phyloP scores from a whole-genome alignment of 2,329 filamentous ascomycete genomes.

The Chaetomiaceae sp. region DNA sequence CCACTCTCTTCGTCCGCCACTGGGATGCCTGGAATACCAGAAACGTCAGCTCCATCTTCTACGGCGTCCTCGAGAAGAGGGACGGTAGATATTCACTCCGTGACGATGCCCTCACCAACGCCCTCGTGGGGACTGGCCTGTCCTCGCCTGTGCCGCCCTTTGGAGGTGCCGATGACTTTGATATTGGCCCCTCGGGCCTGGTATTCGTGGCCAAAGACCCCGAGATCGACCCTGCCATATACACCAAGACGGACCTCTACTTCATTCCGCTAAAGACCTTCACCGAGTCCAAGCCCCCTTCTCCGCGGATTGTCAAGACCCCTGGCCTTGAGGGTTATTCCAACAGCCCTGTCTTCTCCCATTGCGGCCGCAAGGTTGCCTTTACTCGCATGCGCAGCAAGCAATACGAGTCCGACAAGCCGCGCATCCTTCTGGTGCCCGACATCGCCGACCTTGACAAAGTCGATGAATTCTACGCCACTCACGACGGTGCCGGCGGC shows the following conservation, averaged over 20 bases:
- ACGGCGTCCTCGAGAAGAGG: slow-evolving; percentile 53
- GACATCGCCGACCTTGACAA: slow-evolving; percentile 51
- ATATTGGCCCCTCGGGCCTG: slow-evolving; percentile 61
- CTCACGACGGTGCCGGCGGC: slow-evolving; percentile 56
- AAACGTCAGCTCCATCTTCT: slow-evolving; percentile 69
- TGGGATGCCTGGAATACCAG: slow-evolving; percentile 74
- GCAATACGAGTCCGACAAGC: slow-evolving; percentile 78
- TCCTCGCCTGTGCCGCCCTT: slow-evolving; percentile 72
- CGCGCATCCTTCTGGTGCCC: slow-evolving; percentile 60
- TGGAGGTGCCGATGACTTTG: slow-evolving; percentile 75
- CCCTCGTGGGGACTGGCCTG: slow-evolving; percentile 54
- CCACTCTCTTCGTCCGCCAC: slow-evolving; percentile 71
- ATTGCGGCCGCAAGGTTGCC: slow-evolving; percentile 63
- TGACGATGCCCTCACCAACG: slow-evolving; percentile 50
- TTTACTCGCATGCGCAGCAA: slow-evolving; percentile 74
- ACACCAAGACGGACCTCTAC: slow-evolving; percentile 81
- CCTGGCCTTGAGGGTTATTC: slow-evolving; percentile 60
- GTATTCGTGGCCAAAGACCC: slow-evolving; percentile 74
- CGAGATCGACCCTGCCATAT: slow-evolving; percentile 62
- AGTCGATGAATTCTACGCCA: slow-evolving; percentile 59
- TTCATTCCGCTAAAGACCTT: slow-evolving; percentile 62
- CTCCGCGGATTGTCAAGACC: slow-evolving; percentile 51
- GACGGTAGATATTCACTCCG: slow-evolving; percentile 40
- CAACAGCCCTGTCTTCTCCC: slow-evolving; percentile 66
- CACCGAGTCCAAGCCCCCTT: slow-evolving; percentile 44